Conservation (phyloP, 768 basidiomycete genomes). For the Gloeophyllum trabeum region DNA sequence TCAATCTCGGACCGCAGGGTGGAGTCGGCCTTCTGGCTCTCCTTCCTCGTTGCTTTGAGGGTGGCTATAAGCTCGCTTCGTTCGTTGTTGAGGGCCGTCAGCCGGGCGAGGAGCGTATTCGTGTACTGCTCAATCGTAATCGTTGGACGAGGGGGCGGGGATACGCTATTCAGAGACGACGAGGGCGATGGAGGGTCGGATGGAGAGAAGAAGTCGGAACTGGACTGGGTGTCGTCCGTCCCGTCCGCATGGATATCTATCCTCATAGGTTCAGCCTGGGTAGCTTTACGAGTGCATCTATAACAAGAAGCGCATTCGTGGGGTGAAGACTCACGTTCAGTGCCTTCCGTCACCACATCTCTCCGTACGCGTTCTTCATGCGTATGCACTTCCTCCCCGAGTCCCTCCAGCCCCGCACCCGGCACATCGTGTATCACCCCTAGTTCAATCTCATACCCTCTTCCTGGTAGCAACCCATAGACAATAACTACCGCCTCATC, state of each 20-base stretch:
- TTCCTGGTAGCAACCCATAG: slow-evolving; percentile 78
- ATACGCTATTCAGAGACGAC: slow-evolving; percentile 9
- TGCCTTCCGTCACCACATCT: slow-evolving; percentile 61
- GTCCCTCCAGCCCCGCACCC: too few relatives aligned
- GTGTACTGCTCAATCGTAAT: slow-evolving; percentile 57
- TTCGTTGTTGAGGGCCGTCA: slow-evolving; percentile 53
- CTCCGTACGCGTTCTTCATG: too few relatives aligned
- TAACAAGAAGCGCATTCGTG: too few relatives aligned
- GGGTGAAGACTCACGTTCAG: too few relatives aligned
- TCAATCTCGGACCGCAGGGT: slow-evolving; percentile 79
- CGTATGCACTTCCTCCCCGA: too few relatives aligned
- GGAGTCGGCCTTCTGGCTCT: slow-evolving; percentile 77
- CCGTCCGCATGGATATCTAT: not conserved
- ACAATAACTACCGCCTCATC: slow-evolving; percentile 90
- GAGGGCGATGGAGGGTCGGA: slow-evolving; percentile 4
- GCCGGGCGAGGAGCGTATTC: slow-evolving; percentile 51
- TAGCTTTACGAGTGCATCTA: slow-evolving; percentile 1
- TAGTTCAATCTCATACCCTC: slow-evolving; percentile 86
- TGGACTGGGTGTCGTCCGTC: not conserved
- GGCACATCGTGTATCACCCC: slow-evolving; percentile 45
- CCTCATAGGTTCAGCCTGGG: slow-evolving; percentile 9
- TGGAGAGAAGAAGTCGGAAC: not conserved
- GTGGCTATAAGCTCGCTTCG: slow-evolving; percentile 54
- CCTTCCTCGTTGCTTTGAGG: slow-evolving; percentile 70
- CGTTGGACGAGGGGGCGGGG: slow-evolving; percentile 12